Conservation (phyloP, 163 green algal species). For the Coccomyxa subellipsoidea region DNA sequence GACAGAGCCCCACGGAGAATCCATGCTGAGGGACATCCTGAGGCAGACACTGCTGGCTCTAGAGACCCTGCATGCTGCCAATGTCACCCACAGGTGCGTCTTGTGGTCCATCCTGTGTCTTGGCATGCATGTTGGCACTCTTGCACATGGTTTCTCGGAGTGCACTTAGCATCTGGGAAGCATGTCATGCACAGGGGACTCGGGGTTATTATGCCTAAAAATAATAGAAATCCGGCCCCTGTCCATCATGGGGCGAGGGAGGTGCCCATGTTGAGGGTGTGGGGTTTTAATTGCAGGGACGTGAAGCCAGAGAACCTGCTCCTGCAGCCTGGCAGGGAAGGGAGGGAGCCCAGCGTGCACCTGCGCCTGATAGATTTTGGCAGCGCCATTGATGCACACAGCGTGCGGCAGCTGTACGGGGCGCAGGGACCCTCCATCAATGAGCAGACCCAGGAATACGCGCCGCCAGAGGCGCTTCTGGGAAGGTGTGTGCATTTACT, state of each 20-base stretch:
- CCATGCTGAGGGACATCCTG: constrained; percentile 27
- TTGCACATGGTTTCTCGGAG: too few relatives aligned
- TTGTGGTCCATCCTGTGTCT: too few relatives aligned
- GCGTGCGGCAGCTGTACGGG: constrained; percentile 22
- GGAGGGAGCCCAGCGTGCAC: neutral
- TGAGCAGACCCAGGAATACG: constrained; percentile 64
- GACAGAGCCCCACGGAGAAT: constrained; percentile 1
- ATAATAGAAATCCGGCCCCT: too few relatives aligned
- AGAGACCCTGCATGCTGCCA: constrained; percentile 33
- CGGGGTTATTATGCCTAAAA: too few relatives aligned
- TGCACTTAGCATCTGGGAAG: too few relatives aligned
- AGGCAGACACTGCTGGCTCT: constrained; percentile 43
- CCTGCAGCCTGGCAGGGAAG: neutral
- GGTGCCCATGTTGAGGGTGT: too few relatives aligned
- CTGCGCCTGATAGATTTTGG: constrained; percentile 58
- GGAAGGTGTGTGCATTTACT: constrained; percentile 18
- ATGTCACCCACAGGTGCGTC: constrained; percentile 40
- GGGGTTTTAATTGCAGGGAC: too few relatives aligned
- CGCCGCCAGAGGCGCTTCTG: constrained; percentile 54
- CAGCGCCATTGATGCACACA: constrained; percentile 36
- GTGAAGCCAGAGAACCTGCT: constrained; percentile 64
- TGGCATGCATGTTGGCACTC: too few relatives aligned
- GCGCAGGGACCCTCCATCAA: constrained; percentile 32
- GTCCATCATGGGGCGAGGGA: too few relatives aligned
- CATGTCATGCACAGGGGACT: too few relatives aligned